phyloP scores from a whole-genome alignment of 306 rosid genomes.

The Crotalaria pallida region DNA sequence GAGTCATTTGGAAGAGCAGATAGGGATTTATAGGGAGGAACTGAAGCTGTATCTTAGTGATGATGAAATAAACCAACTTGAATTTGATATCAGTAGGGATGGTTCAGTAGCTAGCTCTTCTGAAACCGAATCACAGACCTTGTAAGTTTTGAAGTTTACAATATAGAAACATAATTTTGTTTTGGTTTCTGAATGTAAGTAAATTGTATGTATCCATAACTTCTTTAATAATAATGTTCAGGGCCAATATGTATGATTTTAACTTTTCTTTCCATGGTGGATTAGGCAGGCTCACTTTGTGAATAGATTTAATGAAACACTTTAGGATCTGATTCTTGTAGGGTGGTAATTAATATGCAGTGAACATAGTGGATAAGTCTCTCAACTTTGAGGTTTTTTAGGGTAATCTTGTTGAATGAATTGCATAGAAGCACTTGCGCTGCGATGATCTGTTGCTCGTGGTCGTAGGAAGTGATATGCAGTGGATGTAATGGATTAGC shows the following conservation, averaged over 20 bases:
- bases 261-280: not conserved
- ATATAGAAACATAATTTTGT: conserved; percentile 11
- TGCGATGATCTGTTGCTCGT: not conserved
- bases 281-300: not conserved
- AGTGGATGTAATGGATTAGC: not conserved
- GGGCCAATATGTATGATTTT: not conserved
- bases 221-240: conserved; percentile 8
- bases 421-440: not conserved
- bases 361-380: not conserved
- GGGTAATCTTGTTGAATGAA: not conserved
- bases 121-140: conserved; percentile 19
- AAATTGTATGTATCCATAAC: conserved; percentile 14
- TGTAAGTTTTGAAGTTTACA: conserved; percentile 27
- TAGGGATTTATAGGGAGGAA: conserved; percentile 29
- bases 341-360: not conserved
- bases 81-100: not conserved
- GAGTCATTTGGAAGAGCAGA: conserved; percentile 32
- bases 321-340: not conserved
- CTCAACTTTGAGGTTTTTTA: not conserved
- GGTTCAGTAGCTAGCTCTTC: conserved; percentile 15
- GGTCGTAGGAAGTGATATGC: not conserved
- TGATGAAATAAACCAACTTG: conserved; percentile 25
- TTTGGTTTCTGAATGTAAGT: conserved; percentile 29
- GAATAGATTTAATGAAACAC: not conserved
- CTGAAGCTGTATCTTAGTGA: conserved; percentile 18